phyloP scores from a whole-genome alignment of 768 basidiomycete genomes.

The Lepiota brunneoincarnata region DNA sequence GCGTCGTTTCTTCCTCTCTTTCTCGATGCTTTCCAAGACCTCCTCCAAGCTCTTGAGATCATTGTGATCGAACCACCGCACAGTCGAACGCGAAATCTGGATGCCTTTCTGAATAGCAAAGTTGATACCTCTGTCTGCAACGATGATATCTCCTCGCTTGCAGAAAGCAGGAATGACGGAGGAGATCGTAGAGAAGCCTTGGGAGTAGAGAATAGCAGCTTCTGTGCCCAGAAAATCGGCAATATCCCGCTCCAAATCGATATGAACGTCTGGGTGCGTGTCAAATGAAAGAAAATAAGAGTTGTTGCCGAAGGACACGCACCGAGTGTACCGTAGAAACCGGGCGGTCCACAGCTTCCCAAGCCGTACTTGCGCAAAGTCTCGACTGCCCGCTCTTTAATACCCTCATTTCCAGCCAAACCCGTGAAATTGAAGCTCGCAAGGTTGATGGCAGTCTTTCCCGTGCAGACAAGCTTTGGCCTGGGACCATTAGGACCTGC shows the following conservation, averaged over 20 bases:
- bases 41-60: constrained; percentile 90
- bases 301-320: constrained; percentile 23
- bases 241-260: constrained; percentile 83
- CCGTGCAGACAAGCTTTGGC: constrained; percentile 69
- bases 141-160: constrained; percentile 96
- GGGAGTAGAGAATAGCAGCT: constrained; percentile 87
- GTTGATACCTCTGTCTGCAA: constrained; percentile 96
- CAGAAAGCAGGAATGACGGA: constrained; percentile 97
- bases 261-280: constrained; percentile 74
- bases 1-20: constrained; percentile 83
- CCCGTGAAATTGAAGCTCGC: constrained; percentile 92
- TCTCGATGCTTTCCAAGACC: constrained; percentile 78
- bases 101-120: constrained; percentile 96
- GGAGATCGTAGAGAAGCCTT: constrained; percentile 87
- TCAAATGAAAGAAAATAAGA: neutral
- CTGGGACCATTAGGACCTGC: constrained; percentile 79
- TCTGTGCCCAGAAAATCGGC: constrained; percentile 91
- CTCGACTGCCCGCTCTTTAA: constrained; percentile 84
- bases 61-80: constrained; percentile 97
- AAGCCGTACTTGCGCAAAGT: constrained; percentile 87
- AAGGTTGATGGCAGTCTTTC: constrained; percentile 80
- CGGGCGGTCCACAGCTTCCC: constrained; percentile 93
- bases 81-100: constrained; percentile 86
- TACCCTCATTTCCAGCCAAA: constrained; percentile 80
- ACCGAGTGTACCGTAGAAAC: constrained; percentile 97